phyloP scores from a whole-genome alignment of 2,329 filamentous ascomycete species.

The Beauveria australis region DNA sequence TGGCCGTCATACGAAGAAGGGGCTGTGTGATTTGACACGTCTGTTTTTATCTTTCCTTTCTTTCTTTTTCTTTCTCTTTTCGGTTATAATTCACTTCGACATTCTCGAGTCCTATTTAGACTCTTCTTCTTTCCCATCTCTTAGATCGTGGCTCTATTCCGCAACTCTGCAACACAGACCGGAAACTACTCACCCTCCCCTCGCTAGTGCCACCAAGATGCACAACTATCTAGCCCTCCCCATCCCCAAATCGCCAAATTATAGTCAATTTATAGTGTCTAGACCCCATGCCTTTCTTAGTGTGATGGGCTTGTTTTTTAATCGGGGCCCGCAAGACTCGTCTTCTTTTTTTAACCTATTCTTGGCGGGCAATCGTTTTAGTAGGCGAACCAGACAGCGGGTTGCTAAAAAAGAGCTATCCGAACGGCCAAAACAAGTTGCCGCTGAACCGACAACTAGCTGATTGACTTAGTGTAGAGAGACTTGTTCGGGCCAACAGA shows the following conservation, averaged over 20 bases:
- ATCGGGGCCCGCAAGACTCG: background rate
- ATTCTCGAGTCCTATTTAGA: too few relatives aligned
- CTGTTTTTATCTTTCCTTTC: too few relatives aligned
- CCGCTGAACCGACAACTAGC: background rate
- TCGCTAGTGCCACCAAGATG: background rate
- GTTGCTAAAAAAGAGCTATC: background rate
- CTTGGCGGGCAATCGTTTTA: conserved; percentile 4
- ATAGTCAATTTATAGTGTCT: background rate
- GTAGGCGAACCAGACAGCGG: background rate
- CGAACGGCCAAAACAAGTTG: too few relatives aligned
- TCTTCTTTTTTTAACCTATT: background rate
- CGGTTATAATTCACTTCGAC: too few relatives aligned
- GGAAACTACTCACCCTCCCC: too few relatives aligned
- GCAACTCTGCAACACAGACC: too few relatives aligned
- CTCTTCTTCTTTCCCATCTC: too few relatives aligned
- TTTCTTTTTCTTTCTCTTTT: too few relatives aligned
- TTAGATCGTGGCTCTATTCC: too few relatives aligned
- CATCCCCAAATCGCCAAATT: background rate
- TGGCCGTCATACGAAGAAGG: background rate
- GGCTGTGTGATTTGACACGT: too few relatives aligned
- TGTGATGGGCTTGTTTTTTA: background rate
- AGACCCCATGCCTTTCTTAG: background rate
- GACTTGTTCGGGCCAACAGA: too few relatives aligned
- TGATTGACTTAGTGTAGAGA: too few relatives aligned
- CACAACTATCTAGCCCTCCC: background rate